Conservation (phyloP, 164 flowering plant species). For the Chimonanthus salicifolius region DNA sequence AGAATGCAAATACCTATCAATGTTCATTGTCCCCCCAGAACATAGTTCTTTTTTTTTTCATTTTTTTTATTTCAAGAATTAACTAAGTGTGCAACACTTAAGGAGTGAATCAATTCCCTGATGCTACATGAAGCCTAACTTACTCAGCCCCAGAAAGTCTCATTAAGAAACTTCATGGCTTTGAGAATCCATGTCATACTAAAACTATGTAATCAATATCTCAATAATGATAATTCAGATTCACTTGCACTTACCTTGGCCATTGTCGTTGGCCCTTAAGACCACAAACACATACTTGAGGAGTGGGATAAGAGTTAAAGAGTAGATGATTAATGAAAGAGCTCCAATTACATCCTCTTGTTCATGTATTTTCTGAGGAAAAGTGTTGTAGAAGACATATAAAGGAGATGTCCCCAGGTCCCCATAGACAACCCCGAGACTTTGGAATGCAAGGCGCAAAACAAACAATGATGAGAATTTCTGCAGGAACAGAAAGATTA, state of each 20-base stretch:
- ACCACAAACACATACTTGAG: constrained; percentile 84
- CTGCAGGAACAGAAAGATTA: constrained; percentile 33
- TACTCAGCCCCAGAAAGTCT: too few species aligned
- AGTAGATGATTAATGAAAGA: constrained; percentile 87
- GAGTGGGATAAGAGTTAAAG: constrained; percentile 82
- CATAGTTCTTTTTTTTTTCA: too few species aligned
- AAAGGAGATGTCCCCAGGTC: constrained; percentile 97
- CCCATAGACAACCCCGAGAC: constrained; percentile 96
- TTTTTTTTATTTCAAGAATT: too few species aligned
- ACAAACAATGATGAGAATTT: constrained; percentile 68
- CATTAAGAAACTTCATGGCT: too few species aligned
- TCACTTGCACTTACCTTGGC: constrained; percentile 58
- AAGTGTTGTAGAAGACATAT: constrained; percentile 91
- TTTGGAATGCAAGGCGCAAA: constrained; percentile 78
- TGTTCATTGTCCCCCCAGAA: too few species aligned
- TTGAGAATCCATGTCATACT: background rate
- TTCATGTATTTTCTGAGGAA: constrained; percentile 60
- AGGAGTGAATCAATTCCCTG: too few species aligned
- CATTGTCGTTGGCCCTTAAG: constrained; percentile 82
- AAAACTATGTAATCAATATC: background rate
- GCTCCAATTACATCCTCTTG: constrained; percentile 87
- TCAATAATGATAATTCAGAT: background rate
- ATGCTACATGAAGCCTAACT: too few species aligned
- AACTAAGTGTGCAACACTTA: too few species aligned
- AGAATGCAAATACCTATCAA: too few species aligned